phyloP scores from a whole-genome alignment of 495 filamentous ascomycete genomes.

The Tuber borchii region DNA sequence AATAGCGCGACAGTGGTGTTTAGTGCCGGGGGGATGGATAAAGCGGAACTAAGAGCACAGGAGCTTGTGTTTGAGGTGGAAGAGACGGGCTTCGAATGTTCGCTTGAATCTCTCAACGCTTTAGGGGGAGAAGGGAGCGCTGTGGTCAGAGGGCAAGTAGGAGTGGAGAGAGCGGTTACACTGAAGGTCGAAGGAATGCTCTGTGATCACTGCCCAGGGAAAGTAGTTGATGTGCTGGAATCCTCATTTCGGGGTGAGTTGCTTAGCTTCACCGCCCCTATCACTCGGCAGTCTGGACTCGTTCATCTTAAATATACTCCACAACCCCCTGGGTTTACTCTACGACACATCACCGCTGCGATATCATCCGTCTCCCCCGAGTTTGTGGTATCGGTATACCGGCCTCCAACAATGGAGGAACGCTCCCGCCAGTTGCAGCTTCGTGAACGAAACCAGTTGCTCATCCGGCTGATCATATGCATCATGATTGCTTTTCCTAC shows the following conservation, averaged over 20 bases:
- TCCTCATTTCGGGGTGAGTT: conserved; percentile 45
- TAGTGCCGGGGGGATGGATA: conserved; percentile 46
- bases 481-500: conserved; percentile 74
- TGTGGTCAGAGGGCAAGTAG: conserved; percentile 21
- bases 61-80: conserved; percentile 66
- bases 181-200: conserved; percentile 68
- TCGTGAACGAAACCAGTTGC: conserved; percentile 56
- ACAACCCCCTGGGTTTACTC: conserved; percentile 60
- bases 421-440: conserved; percentile 64
- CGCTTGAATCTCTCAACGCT: conserved; percentile 50
- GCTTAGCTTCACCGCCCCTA: conserved; percentile 49
- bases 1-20: conserved; percentile 67
- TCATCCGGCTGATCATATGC: conserved; percentile 62
- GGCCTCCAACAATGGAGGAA: conserved; percentile 79
- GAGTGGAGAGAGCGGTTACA: conserved; percentile 19
- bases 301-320: conserved; percentile 67
- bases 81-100: conserved; percentile 71
- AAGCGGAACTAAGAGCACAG: conserved; percentile 44
- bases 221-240: conserved; percentile 52
- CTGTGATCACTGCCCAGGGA: conserved; percentile 72
- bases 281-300: conserved; percentile 56
- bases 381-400: conserved; percentile 65
- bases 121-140: conserved; percentile 25
- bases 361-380: conserved; percentile 59
- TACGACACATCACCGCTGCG: conserved; percentile 63